Evolutionary conservation across 768 basidiomycete genomes (phyloP), one percentile per base, ranked within the genome.

Genomic region (Suillus plorans): DNA sequence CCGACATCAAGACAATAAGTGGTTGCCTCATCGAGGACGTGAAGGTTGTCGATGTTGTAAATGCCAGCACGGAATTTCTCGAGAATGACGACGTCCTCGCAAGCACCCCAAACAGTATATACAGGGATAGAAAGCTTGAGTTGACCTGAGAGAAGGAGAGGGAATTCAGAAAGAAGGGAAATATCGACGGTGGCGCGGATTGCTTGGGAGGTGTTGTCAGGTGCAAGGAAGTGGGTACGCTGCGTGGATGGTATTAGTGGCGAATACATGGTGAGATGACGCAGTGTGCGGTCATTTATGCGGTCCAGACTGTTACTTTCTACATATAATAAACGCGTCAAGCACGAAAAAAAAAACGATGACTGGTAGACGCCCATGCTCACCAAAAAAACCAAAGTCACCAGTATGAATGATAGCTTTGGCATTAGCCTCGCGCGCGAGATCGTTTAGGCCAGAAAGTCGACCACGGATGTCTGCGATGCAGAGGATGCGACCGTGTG

Each of bases 371-470:
- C 49, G 47, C 60, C 28, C 63, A 68, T 31, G 76, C 84, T 67
- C 69, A 89, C 93, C 94, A 77, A 97, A 97, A 80, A 99, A 97
- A 65, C 97, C 97, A 87, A 99, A 99, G 81, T 99, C 97, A 61
- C 97, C 97, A 0, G 96, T 97, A 75, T 99, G 97, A 65, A 99
- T 92, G 75, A 98, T 89, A 20, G 95, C 97, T 64, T 89, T 86
- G 28, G 95, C 97, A 72, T 92, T 90, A 64, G 87, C 88, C 69
- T 97, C 94, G 55, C 89, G 81, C 20, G 96, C 96, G 62, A 97
- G 86, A 77, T 93, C 87, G 76, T 98, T 98, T 73, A 99, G 85
- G 57, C 87, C 87, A 52, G 92, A 93, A 55, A 95, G 85, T 66
- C 90, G 88, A 69, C 95, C 96, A 66, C 92, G 89, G 69, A 94